Percentiles rank a stretch among this genome's conserved stretches.
Evolutionary conservation across 805 yeast species (phyloP).

Genomic region (Starmerella apicola): DNA sequence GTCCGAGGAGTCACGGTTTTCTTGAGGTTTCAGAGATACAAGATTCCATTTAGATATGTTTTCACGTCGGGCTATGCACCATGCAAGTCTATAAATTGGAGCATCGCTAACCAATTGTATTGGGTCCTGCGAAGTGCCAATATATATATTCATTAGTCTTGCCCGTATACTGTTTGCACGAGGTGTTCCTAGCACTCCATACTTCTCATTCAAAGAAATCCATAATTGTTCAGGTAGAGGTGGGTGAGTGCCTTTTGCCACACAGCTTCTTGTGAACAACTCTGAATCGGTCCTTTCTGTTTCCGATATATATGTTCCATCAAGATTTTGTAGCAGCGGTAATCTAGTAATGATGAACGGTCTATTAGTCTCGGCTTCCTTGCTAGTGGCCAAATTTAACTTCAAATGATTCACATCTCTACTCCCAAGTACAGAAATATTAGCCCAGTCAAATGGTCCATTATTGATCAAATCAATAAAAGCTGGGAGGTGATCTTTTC

Average conservation of each 20-base stretch:
- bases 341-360: conserved; percentile 37
- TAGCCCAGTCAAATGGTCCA: too few relatives aligned
- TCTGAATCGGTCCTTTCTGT: conserved; percentile 54
- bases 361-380: too few relatives aligned
- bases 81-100: conserved; percentile 28
- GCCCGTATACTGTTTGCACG: conserved; percentile 11
- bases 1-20: too few relatives aligned
- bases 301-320: conserved; percentile 42
- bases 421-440: conserved; percentile 23
- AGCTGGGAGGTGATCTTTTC: neutral
- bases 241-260: conserved; percentile 26
- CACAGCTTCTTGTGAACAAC: conserved; percentile 46
- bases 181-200: conserved; percentile 24
- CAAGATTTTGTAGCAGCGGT: conserved; percentile 32
- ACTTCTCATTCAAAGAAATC: conserved; percentile 31
- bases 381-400: conserved; percentile 34
- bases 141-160: conserved; percentile 16
- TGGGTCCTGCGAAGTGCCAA: conserved; percentile 10
- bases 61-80: conserved; percentile 4
- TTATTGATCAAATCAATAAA: too few relatives aligned
- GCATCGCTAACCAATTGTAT: conserved; percentile 23
- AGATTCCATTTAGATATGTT: too few relatives aligned
- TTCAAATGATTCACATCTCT: conserved; percentile 23
- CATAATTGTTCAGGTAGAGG: conserved; percentile 28
- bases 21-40: too few relatives aligned